Percentiles rank a stretch among this genome's conserved stretches.
Conservation (phyloP, 1,284 basidiomycete species). For the Sphaerobolus stellatus region DNA sequence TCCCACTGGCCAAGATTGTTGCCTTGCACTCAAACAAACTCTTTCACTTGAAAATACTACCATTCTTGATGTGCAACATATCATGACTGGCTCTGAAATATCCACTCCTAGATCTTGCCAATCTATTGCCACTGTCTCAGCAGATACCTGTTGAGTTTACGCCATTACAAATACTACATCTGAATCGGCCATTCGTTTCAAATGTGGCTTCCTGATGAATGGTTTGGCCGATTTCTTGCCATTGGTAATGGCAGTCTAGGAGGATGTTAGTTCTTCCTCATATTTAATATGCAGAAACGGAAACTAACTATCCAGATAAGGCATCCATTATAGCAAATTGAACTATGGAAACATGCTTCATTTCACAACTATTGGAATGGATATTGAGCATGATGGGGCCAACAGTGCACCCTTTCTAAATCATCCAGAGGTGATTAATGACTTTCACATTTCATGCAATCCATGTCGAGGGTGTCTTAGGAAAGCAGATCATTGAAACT, state of each 20-base stretch:
- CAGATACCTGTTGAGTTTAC: not conserved
- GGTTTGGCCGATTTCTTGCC: slow-evolving; percentile 28
- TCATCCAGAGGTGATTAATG: slow-evolving; percentile 24
- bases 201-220: slow-evolving; percentile 29
- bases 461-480: slow-evolving; percentile 23
- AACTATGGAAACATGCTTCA: slow-evolving; percentile 23
- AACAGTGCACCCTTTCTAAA: slow-evolving; percentile 20
- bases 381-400: slow-evolving; percentile 31
- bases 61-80: slow-evolving; percentile 7
- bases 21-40: not conserved
- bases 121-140: not conserved
- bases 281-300: slow-evolving; percentile 11
- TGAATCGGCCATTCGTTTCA: slow-evolving; percentile 23
- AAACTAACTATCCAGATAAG: slow-evolving; percentile 19
- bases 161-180: slow-evolving; percentile 19
- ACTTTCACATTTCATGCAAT: slow-evolving; percentile 28
- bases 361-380: slow-evolving; percentile 24
- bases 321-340: slow-evolving; percentile 25
- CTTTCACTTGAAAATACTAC: slow-evolving; percentile 9
- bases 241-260: slow-evolving; percentile 28
- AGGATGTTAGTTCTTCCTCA: slow-evolving; percentile 20
- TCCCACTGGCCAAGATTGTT: no score
- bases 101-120: slow-evolving; percentile 11
- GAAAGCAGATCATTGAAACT: slow-evolving; percentile 22
- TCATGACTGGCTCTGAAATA: not conserved